Conservation (phyloP, 805 yeast genomes). For the Cyberlindnera veronae region DNA sequence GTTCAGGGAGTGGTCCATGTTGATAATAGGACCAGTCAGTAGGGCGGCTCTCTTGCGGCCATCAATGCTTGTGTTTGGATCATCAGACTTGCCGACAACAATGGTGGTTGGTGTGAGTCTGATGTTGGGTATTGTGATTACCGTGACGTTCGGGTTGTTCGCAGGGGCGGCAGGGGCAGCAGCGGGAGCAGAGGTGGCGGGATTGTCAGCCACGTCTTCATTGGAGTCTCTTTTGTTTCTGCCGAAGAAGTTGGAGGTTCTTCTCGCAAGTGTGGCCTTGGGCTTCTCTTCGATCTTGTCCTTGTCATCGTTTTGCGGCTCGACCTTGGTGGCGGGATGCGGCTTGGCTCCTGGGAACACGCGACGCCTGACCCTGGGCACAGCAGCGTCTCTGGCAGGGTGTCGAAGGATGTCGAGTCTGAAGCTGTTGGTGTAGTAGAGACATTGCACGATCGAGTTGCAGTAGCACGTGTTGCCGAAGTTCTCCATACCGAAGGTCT, state of each 20-base stretch:
- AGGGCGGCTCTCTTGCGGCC: conserved; percentile 76
- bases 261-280: conserved; percentile 19
- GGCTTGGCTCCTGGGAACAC: conserved; percentile 39
- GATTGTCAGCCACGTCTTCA: conserved; percentile 14
- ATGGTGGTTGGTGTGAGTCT: conserved; percentile 12
- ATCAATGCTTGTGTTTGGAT: conserved; percentile 50
- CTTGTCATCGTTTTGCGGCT: conserved; percentile 8
- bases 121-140: conserved; percentile 19
- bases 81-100: conserved; percentile 22
- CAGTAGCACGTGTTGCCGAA: conserved; percentile 93
- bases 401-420: conserved; percentile 50
- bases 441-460: conserved; percentile 86
- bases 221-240: conserved; percentile 19
- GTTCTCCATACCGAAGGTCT: conserved; percentile 78
- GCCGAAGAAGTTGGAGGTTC: conserved; percentile 30
- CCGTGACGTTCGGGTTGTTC: conserved; percentile 9
- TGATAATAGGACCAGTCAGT: conserved; percentile 76
- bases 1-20: conserved; percentile 66
- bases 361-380: conserved; percentile 35
- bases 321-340: conserved; percentile 32
- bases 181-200: conserved; percentile 3
- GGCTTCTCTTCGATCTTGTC: conserved; percentile 13
- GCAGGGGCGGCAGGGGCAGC: not conserved
- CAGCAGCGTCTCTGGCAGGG: conserved; percentile 36
- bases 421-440: conserved; percentile 71